Evolutionary conservation across 1,284 basidiomycete genomes (phyloP), one percentile per base, ranked within the genome.

Genomic region (Singerocomus inundabilis): DNA sequence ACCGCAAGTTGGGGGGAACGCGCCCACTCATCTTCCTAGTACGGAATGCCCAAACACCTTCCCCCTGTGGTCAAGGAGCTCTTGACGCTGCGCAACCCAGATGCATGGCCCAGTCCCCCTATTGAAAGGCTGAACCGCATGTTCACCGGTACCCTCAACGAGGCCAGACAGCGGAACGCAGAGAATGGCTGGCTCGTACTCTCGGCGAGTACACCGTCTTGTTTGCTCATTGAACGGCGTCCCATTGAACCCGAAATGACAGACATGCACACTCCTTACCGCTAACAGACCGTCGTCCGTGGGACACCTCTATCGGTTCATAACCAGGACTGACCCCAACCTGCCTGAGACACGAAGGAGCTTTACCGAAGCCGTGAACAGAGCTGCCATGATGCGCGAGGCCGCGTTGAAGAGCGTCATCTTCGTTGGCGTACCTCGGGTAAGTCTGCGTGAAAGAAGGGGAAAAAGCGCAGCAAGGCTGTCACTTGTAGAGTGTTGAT

Each of bases 331-430:
- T 41, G 72, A 80, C 48, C 63, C 75, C 38, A 69, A 69, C 55
- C 70, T 77, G 52, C 67, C 67, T 25, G 64, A 65, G 57, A 72
- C 77, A 57, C 70, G 72, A 52, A 67, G 65, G 37, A 74, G 72
- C 57, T 57, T 82, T 51, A 62, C 75, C 53, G 76, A 78, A 45
- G 79, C 80, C 46, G 74, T 86, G 55, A 79, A 80, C 66, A 84
- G 80, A 59, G 91, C 90, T 57, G 88, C 83, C 55, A 69, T 94
- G 59, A 94, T 98, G 83, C 82, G 96, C 45, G 96, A 99, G 74
- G 84, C 89, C 9, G 93, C 93, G 5, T 69, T 99, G 66, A 98
- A 99, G 74, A 94, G 91, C 61, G 85, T 88, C 64, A 91, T 94
- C 57, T 94, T 97, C 69, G 84, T 92, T 56, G 94, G 94, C 35